Conservation (phyloP, 345 rosid genomes). For the Turritis glabra region DNA sequence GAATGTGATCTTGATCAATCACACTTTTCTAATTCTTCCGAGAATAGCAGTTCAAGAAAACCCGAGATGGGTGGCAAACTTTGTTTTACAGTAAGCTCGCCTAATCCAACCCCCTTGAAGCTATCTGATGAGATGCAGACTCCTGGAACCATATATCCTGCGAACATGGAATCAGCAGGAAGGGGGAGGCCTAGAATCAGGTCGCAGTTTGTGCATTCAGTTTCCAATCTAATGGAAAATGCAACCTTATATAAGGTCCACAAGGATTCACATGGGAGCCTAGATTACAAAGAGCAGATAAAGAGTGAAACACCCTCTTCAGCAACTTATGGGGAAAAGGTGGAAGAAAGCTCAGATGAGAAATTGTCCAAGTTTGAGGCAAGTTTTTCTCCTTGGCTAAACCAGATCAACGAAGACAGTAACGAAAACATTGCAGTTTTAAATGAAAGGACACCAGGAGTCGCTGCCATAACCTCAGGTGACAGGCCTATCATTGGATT, state of each 20-base stretch:
- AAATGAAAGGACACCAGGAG: constrained; percentile 23
- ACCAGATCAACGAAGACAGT: constrained; percentile 16
- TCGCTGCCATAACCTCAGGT: constrained; percentile 52
- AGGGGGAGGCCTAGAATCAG: constrained; percentile 63
- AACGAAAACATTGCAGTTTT: constrained; percentile 30
- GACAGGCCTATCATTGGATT: constrained; percentile 90
- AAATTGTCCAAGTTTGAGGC: constrained; percentile 42
- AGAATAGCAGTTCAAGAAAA: constrained; percentile 41
- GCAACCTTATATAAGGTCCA: constrained; percentile 48
- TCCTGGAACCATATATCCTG: constrained; percentile 85
- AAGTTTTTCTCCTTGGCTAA: constrained; percentile 53
- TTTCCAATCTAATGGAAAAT: constrained; percentile 49
- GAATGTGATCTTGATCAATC: constrained; percentile 56
- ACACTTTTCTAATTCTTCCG: constrained; percentile 47
- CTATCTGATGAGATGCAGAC: constrained; percentile 96
- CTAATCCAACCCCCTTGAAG: constrained; percentile 80
- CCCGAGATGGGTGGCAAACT: constrained; percentile 39
- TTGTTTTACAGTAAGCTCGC: constrained; percentile 47
- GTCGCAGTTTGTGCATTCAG: constrained; percentile 74
- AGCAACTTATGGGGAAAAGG: constrained; percentile 21
- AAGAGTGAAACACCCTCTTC: constrained; percentile 40
- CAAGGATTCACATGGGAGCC: constrained; percentile 37
- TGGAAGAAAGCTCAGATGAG: constrained; percentile 24
- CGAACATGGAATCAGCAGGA: constrained; percentile 47
- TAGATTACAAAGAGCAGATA: constrained; percentile 41